phyloP scores from a whole-genome alignment of 257 asterid species.

The Solanum medicagineum region DNA sequence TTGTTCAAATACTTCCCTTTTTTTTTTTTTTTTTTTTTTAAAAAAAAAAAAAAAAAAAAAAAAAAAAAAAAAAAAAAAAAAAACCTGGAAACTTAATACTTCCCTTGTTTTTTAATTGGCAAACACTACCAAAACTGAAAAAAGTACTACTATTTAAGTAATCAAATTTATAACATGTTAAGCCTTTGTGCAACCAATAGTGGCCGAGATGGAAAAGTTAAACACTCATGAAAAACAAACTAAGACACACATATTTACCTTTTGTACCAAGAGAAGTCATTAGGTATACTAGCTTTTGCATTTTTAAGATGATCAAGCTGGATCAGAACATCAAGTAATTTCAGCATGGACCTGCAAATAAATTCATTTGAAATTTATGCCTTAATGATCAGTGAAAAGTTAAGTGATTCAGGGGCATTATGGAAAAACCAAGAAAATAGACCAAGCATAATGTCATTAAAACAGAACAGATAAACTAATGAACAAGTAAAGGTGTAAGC shows the following conservation, averaged over 20 bases:
- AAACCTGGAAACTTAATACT: background rate
- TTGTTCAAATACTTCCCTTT: background rate
- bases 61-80: too few relatives aligned
- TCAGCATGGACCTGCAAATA: constrained; percentile 87
- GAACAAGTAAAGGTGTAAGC: background rate
- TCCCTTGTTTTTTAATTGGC: background rate
- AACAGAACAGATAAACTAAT: background rate
- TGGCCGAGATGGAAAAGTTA: background rate
- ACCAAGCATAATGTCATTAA: background rate
- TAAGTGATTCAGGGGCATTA: background rate
- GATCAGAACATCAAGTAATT: constrained; percentile 82
- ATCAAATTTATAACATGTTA: background rate
- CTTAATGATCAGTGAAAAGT: background rate
- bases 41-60: too few relatives aligned
- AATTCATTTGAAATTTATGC: background rate
- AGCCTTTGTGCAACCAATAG: background rate
- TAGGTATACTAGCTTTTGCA: constrained; percentile 98
- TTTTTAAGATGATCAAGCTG: constrained; percentile 99
- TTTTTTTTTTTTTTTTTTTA: background rate
- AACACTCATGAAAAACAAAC: background rate
- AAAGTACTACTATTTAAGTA: background rate
- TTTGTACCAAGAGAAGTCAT: constrained; percentile 99
- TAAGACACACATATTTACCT: constrained; percentile 38
- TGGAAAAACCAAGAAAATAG: background rate
- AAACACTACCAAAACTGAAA: background rate